Percentiles rank a stretch among this genome's conserved stretches.
These are phyloP conservation scores for Royoungia palumana DNA, from an alignment of 768 basidiomycete genomes.

Conservation along the genomic window DNA sequence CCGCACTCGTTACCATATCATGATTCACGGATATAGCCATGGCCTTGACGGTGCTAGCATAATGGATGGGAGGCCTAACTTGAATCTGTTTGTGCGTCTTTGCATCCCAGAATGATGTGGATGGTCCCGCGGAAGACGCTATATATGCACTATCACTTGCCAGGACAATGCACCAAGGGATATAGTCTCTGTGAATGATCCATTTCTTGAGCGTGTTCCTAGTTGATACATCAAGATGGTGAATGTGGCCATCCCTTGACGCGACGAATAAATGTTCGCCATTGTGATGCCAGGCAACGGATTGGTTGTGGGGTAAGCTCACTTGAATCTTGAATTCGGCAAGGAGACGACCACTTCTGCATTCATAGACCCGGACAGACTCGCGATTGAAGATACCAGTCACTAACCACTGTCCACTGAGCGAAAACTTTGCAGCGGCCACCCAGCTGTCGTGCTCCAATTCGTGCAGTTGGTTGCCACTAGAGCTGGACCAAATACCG, in stretches of 20 bases:
- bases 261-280: constrained; percentile 1
- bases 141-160: background rate
- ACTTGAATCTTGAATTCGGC: background rate
- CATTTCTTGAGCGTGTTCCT: background rate
- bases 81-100: background rate
- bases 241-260: background rate
- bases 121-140: background rate
- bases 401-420: background rate
- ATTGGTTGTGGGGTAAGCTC: background rate
- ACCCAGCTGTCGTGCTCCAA: background rate
- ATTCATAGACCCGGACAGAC: background rate
- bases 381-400: background rate
- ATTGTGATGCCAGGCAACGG: background rate
- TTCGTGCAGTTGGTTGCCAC: no score
- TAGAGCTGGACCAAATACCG: no score
- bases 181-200: background rate
- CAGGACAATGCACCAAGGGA: background rate
- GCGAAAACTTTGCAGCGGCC: background rate
- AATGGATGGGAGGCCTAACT: no score
- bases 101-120: constrained; percentile 9
- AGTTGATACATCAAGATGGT: background rate
- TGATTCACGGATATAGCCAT: no score
- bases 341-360: background rate
- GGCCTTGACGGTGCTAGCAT: no score
- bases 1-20: no score